These are phyloP conservation scores for Sclerotinia sclerotiorum DNA, from an alignment of 2,329 filamentous ascomycete species.

Conservation along the genomic window DNA sequence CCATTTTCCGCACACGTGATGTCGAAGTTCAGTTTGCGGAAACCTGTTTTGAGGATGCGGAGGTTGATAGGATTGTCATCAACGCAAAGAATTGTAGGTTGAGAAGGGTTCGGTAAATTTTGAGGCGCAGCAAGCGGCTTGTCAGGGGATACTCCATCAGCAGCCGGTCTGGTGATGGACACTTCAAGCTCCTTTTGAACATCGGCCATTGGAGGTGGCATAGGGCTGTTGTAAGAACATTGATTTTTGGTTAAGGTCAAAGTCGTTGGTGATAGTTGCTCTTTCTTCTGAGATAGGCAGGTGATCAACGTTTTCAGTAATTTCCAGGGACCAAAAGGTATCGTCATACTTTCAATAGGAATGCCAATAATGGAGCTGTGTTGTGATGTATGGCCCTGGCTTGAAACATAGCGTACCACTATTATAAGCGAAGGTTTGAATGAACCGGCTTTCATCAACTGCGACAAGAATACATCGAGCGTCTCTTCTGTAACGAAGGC, in stretches of 20 bases:
- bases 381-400: slow-evolving; percentile 1
- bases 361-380: neutral
- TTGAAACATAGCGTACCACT: slow-evolving; percentile 12
- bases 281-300: slow-evolving; percentile 17
- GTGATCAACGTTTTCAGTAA: slow-evolving; percentile 17
- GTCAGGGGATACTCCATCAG: neutral
- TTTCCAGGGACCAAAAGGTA: slow-evolving; percentile 22
- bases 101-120: neutral
- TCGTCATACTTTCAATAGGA: slow-evolving; percentile 19
- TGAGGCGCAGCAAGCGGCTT: neutral
- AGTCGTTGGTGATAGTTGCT: neutral
- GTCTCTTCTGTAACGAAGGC: slow-evolving; percentile 17
- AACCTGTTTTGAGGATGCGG: slow-evolving; percentile 39
- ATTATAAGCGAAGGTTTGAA: slow-evolving; percentile 17
- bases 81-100: slow-evolving; percentile 36
- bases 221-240: neutral
- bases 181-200: neutral
- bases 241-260: neutral
- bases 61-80: slow-evolving; percentile 45
- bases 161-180: neutral
- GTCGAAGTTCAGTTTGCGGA: slow-evolving; percentile 37
- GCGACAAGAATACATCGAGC: neutral
- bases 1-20: slow-evolving; percentile 46
- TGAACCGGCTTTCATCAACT: neutral
- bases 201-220: neutral